Evolutionary conservation across 2,329 filamentous ascomycete genomes (phyloP).

Genomic region (Thelonectria discophora): DNA sequence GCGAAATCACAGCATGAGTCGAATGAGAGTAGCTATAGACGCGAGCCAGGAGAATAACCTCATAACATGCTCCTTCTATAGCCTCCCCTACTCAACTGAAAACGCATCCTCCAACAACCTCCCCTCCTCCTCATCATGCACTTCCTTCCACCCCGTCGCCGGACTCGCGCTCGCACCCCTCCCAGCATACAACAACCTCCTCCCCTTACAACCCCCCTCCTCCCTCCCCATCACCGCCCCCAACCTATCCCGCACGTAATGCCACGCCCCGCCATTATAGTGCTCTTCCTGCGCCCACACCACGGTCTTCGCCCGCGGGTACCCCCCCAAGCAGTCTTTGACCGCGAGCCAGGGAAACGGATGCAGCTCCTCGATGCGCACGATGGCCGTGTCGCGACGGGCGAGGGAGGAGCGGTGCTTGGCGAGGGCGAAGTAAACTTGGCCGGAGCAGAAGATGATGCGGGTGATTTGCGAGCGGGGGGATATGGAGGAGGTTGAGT

Average conservation of each 20-base stretch:
- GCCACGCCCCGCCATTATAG: slow-evolving; percentile 40
- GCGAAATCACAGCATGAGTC: slow-evolving; percentile 38
- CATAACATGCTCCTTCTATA: not conserved
- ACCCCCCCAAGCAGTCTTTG: slow-evolving; percentile 33
- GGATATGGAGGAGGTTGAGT: slow-evolving; percentile 77
- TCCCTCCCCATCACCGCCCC: slow-evolving; percentile 27
- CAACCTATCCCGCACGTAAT: slow-evolving; percentile 36
- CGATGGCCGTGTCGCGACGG: slow-evolving; percentile 31
- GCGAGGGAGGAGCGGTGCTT: slow-evolving; percentile 27
- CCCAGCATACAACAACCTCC: slow-evolving; percentile 25
- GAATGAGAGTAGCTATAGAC: not conserved
- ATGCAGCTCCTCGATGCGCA: slow-evolving; percentile 38
- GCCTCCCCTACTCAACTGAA: slow-evolving; percentile 1
- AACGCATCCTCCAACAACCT: slow-evolving; percentile 24
- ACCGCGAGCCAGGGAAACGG: slow-evolving; percentile 40
- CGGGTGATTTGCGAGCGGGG: slow-evolving; percentile 85
- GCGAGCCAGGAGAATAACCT: too few species aligned
- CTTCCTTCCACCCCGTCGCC: slow-evolving; percentile 26
- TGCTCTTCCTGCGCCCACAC: slow-evolving; percentile 42
- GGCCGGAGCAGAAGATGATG: slow-evolving; percentile 90
- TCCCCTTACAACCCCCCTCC: not conserved
- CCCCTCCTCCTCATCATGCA: slow-evolving; percentile 28
- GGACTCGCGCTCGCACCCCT: slow-evolving; percentile 29
- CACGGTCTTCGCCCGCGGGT: slow-evolving; percentile 31
- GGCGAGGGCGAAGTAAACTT: slow-evolving; percentile 71